Evolutionary conservation across 306 rosid species (phyloP).

Genomic region (Vicia faba): DNA sequence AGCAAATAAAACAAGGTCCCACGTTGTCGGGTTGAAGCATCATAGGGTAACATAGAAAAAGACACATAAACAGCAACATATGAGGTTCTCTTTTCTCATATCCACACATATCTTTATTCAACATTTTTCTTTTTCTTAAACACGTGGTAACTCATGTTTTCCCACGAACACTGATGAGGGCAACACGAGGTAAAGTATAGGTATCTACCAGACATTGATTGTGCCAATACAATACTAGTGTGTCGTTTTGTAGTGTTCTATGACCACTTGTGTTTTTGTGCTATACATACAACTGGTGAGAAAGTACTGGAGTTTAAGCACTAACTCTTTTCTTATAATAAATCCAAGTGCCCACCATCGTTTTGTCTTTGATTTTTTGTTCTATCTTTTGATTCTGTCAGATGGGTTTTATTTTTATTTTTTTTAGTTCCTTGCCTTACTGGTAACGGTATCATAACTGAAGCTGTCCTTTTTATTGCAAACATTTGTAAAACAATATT

Average conservation of each 20-base stretch:
- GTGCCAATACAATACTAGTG: constrained; percentile 38
- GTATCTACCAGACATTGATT: constrained; percentile 53
- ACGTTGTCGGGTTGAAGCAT: constrained; percentile 65
- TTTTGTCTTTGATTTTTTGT: not conserved
- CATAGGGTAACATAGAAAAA: constrained; percentile 57
- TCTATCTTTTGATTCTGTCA: not conserved
- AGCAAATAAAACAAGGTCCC: constrained; percentile 48
- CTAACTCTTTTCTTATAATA: constrained; percentile 5
- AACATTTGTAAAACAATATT: not conserved
- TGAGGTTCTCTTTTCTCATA: constrained; percentile 36
- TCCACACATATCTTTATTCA: constrained; percentile 18
- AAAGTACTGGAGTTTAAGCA: constrained; percentile 18
- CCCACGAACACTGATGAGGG: constrained; percentile 43
- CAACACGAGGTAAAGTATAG: constrained; percentile 41
- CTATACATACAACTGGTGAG: constrained; percentile 27
- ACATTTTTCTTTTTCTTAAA: constrained; percentile 9
- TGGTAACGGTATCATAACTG: not conserved
- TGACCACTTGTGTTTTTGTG: constrained; percentile 43
- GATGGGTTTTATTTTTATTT: not conserved
- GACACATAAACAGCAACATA: constrained; percentile 52
- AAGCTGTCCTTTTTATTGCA: not conserved
- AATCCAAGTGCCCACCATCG: constrained; percentile 29
- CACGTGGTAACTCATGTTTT: not conserved
- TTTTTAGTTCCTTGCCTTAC: not conserved
- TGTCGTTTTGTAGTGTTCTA: constrained; percentile 34